Base-by-base conservation (phyloP, 176 grass and related monocot genomes). In the Secale cereale region DNA sequence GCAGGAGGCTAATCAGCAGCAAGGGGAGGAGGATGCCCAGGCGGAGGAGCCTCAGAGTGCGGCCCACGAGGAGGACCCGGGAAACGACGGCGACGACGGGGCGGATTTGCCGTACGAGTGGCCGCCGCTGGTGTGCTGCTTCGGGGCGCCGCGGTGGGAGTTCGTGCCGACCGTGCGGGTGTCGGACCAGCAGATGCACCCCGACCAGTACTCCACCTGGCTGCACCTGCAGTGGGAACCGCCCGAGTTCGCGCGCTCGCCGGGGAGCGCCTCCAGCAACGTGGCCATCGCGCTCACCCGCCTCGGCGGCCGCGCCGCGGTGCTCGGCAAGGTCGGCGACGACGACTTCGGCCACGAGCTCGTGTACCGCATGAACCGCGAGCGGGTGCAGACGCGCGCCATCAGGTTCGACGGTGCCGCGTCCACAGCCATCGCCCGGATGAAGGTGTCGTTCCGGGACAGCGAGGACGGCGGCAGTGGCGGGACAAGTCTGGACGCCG, bases 301-400 rank as follows among this genome's bases (percentile, higher is more conserved):
- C 23, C 88, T 94, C 25, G 93, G 96, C 70, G 96, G 91, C 50
- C 89, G 89, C 39, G 93, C 86, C 23, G 91, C 87, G 40, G 89
- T 85, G 85, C 84, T 98, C 41, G 96, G 96, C 46, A 95, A 98
- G 89, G 89, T 98, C 11, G 96, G 96, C 16, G 84, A 87, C 57
- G 96, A 98, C 54, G 93, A 94, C 8, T 92, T 98, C 57, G 96
- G 96, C 35, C 82, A 78, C 70, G 93, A 95, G 36, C 82, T 98
- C 19, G 83, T 95, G 62, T 90, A 92, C 78, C 83, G 92, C 17
- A 91, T 98, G 87, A 92, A 95, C 73, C 30, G 67, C 60, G 91
- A 98, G 83, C 89, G 86, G 78, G 90, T 95, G 74, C 96, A 92
- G 72, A 94, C 93, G 1, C 93, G 96, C 32, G 85, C 89, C 30